Base-by-base conservation (phyloP, 805 yeast species). In the Saccharomycopsis sp. region DNA sequence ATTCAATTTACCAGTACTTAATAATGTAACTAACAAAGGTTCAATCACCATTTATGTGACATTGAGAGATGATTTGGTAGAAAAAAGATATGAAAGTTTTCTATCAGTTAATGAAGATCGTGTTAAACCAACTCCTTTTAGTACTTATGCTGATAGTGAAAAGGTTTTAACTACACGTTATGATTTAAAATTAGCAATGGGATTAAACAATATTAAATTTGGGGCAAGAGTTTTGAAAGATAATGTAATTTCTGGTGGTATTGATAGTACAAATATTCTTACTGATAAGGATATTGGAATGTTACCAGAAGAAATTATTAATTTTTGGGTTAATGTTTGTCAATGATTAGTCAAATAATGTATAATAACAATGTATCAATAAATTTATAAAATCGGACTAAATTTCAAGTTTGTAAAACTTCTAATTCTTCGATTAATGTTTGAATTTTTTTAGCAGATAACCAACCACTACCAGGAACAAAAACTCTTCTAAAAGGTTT, bases 391-490 rank as follows among this genome's bases (percentile, higher is more conserved):
- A n/a, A n/a, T n/a, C n/a, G n/a, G n/a, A n/a, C n/a, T n/a, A n/a
- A n/a, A n/a, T n/a, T n/a, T n/a, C n/a, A n/a, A n/a, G n/a, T n/a
- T n/a, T n/a, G n/a, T n/a, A n/a, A n/a, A n/a, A n/a, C n/a, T n/a
- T n/a, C n/a, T n/a, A n/a, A n/a, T n/a, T n/a, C n/a, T n/a, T n/a
- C n/a, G n/a, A n/a, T n/a, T 13, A 21, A 15, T 8, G 37, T 19
- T 6, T 36, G 19, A 4, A 41, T 37, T 37, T 47, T 54, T 29
- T 49, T 57, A n/a, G 56, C 47, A 6, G 69, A 53, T 1, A 67
- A 56, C 79, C 79, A 72, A 0, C 79, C 77, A 31, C 65, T 52
- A 9, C 66, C 66, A 1, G 73, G 75, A 25, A 72, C 58, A 44
- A 64, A 69, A 2, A 70, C 51, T 26, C 79, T 50, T 36, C 68